A percentile compares a stretch with the other conserved stretches of the same genome.
These are phyloP conservation scores for Ensete ventricosum DNA, from an alignment of 176 grass and related monocot species.

Conservation along the genomic window DNA sequence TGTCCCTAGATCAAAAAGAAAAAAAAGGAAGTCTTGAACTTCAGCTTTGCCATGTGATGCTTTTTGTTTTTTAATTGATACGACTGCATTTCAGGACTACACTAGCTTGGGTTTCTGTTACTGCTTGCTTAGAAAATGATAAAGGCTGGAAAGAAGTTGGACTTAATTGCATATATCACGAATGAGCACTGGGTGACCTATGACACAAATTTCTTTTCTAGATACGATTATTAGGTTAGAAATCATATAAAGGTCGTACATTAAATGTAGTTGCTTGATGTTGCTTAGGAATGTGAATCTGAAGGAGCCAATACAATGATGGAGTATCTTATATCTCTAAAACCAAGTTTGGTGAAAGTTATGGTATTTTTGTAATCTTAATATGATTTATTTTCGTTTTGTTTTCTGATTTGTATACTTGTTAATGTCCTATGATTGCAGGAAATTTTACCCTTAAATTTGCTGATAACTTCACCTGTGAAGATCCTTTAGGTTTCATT, in stretches of 20 bases:
- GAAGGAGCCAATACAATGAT: constrained; percentile 68
- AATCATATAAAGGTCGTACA: background rate
- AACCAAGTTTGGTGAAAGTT: constrained; percentile 49
- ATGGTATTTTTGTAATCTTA: constrained; percentile 27
- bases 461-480: constrained; percentile 85
- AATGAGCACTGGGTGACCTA: constrained; percentile 82
- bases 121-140: constrained; percentile 58
- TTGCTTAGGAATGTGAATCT: constrained; percentile 58
- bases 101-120: constrained; percentile 82
- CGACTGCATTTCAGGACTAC: constrained; percentile 46
- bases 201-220: constrained; percentile 83
- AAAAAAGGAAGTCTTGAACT: background rate
- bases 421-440: constrained; percentile 23
- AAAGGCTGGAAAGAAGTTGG: constrained; percentile 63
- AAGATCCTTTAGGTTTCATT: constrained; percentile 41
- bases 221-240: constrained; percentile 89
- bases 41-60: no score
- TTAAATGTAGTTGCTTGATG: background rate
- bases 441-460: constrained; percentile 61
- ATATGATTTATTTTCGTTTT: background rate
- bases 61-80: background rate
- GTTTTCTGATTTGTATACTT: background rate
- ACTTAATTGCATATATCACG: constrained; percentile 68
- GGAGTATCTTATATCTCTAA: constrained; percentile 46
- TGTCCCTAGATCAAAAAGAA: background rate